phyloP scores from a whole-genome alignment of 176 grass and related monocot genomes.

The Hordeum marinum region DNA sequence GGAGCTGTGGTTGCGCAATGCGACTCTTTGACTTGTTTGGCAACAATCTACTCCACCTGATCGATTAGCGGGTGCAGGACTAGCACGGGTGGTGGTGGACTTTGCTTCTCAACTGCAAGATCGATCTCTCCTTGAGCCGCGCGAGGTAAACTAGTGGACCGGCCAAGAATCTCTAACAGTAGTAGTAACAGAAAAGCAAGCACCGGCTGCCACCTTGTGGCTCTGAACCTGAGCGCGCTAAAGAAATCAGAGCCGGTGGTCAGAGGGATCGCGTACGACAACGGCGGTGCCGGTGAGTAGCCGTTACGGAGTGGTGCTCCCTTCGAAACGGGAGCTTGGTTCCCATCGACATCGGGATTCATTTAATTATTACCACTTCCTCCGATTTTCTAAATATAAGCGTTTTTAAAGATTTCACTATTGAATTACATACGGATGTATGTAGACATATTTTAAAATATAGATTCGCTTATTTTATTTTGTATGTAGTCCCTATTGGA shows the following conservation, averaged over 20 bases:
- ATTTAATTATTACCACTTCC: background rate
- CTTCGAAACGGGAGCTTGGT: background rate
- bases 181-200: background rate
- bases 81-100: background rate
- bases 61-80: too few species aligned
- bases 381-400: too few species aligned
- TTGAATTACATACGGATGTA: too few species aligned
- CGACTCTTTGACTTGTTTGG: too few species aligned
- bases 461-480: too few species aligned
- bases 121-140: constrained; percentile 26
- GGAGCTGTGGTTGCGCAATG: too few species aligned
- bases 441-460: too few species aligned
- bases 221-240: background rate
- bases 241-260: background rate
- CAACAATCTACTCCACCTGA: too few species aligned
- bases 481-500: too few species aligned
- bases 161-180: background rate
- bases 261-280: background rate
- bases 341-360: too few species aligned
- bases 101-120: background rate
- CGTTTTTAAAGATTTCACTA: too few species aligned
- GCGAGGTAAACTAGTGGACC: background rate
- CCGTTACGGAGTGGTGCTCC: constrained; percentile 2
- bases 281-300: background rate
- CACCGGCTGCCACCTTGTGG: background rate